Conservation (phyloP, 306 rosid genomes). For the Lagenaria siceraria region DNA sequence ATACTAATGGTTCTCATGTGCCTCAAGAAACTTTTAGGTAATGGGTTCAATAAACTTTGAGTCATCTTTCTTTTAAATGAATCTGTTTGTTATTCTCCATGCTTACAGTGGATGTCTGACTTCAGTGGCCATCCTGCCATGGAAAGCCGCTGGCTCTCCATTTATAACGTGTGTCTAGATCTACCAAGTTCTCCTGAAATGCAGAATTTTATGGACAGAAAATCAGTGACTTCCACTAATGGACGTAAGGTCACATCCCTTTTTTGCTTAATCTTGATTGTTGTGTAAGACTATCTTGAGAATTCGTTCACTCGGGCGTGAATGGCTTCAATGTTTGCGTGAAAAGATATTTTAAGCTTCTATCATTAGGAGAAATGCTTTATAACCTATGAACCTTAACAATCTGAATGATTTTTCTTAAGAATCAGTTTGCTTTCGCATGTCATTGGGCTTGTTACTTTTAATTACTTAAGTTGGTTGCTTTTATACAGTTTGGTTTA, state of each 20-base stretch:
- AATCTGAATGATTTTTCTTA: neutral
- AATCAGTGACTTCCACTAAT: conserved; percentile 19
- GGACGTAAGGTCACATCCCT: conserved; percentile 31
- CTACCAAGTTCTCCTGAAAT: conserved; percentile 42
- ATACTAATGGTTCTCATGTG: conserved; percentile 18
- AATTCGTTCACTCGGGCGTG: neutral
- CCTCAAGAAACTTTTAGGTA: conserved; percentile 23
- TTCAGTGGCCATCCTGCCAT: conserved; percentile 32
- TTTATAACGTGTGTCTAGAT: conserved; percentile 55
- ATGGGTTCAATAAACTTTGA: conserved; percentile 2
- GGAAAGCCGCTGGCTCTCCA: conserved; percentile 49
- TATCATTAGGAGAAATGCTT: neutral
- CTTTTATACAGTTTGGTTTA: neutral
- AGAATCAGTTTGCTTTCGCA: neutral
- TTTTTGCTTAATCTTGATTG: neutral
- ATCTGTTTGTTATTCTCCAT: conserved; percentile 1
- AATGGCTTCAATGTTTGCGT: neutral
- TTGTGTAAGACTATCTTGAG: neutral
- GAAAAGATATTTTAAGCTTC: neutral
- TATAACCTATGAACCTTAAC: neutral
- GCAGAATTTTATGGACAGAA: conserved; percentile 27
- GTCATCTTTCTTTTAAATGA: conserved; percentile 1
- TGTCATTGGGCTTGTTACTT: neutral
- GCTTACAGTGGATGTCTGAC: conserved; percentile 20
- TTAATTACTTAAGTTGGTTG: neutral